phyloP scores from a whole-genome alignment of 345 rosid species.

The Ceriops decandra region DNA sequence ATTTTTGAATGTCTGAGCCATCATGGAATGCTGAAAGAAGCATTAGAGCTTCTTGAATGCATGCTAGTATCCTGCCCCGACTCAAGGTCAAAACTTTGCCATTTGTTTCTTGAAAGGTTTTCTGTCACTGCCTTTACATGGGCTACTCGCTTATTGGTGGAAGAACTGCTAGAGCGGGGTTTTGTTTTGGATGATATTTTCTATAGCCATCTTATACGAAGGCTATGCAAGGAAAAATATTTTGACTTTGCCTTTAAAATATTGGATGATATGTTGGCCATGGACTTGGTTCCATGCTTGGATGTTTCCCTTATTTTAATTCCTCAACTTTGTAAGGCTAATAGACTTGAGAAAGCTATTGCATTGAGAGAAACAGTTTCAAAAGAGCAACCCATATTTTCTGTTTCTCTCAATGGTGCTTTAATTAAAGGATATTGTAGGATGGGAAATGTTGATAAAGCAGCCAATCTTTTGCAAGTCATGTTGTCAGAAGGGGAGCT shows the following conservation, averaged over 20 bases:
- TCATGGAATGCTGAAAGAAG: slow-evolving; percentile 49
- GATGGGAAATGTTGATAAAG: slow-evolving; percentile 48
- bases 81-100: slow-evolving; percentile 32
- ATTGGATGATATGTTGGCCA: slow-evolving; percentile 36
- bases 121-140: slow-evolving; percentile 42
- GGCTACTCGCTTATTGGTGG: slow-evolving; percentile 37
- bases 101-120: slow-evolving; percentile 47
- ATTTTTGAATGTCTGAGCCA: slow-evolving; percentile 46
- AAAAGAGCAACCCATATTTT: slow-evolving; percentile 29
- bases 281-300: slow-evolving; percentile 31
- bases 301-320: slow-evolving; percentile 42
- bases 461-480: slow-evolving; percentile 35
- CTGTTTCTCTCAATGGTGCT: slow-evolving; percentile 34
- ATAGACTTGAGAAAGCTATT: slow-evolving; percentile 34
- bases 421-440: slow-evolving; percentile 47
- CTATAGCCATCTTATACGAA: slow-evolving; percentile 48
- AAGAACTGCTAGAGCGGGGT: slow-evolving; percentile 46
- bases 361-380: slow-evolving; percentile 28
- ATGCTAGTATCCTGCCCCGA: slow-evolving; percentile 33
- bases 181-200: slow-evolving; percentile 34
- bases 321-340: slow-evolving; percentile 46
- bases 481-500: slow-evolving; percentile 35
- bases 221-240: slow-evolving; percentile 46
- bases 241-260: slow-evolving; percentile 38
- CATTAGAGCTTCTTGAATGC: slow-evolving; percentile 55